A percentile compares a stretch with the other conserved stretches of the same genome.
Conservation (phyloP, 371 early-diverging fungal genomes). For the Coemansia sp. region DNA sequence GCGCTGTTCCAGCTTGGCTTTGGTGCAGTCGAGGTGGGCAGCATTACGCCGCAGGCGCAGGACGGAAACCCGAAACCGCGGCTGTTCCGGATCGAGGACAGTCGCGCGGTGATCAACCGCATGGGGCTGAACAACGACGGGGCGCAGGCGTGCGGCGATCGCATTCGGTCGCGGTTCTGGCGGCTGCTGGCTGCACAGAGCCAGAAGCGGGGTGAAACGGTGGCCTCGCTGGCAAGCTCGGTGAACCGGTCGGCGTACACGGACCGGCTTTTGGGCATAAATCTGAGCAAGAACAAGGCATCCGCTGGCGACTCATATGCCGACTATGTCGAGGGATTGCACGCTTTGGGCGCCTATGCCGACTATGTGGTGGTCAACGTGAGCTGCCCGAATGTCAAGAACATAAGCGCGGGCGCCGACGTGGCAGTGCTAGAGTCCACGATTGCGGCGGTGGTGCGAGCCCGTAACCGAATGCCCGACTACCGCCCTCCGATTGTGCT, state of each 20-base stretch:
- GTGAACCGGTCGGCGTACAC: constrained; percentile 42
- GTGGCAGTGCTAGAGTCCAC: constrained; percentile 64
- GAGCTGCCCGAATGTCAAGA: constrained; percentile 80
- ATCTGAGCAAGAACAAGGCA: constrained; percentile 82
- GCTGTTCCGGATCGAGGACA: constrained; percentile 72
- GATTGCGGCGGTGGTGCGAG: constrained; percentile 60
- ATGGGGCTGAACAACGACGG: constrained; percentile 89
- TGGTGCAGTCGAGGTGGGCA: constrained; percentile 83
- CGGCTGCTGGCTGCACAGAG: constrained; percentile 56
- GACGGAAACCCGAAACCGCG: constrained; percentile 80
- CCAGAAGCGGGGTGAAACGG: constrained; percentile 47
- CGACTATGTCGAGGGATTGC: constrained; percentile 76
- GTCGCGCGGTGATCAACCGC: constrained; percentile 78
- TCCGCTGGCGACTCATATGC: constrained; percentile 59
- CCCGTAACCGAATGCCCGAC: constrained; percentile 54
- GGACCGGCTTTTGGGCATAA: constrained; percentile 70
- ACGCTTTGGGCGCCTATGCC: constrained; percentile 65
- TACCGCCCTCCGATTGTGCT: constrained; percentile 70
- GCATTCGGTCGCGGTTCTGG: constrained; percentile 67
- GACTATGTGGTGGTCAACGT: constrained; percentile 86
- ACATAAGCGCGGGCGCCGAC: constrained; percentile 67
- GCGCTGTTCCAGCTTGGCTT: constrained; percentile 76
- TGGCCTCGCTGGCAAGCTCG: constrained; percentile 30
- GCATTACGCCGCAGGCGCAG: constrained; percentile 80
- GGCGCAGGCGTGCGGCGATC: constrained; percentile 55